Evolutionary conservation across 2,329 filamentous ascomycete genomes (phyloP).

Genomic region (Escovopsis sp.): DNA sequence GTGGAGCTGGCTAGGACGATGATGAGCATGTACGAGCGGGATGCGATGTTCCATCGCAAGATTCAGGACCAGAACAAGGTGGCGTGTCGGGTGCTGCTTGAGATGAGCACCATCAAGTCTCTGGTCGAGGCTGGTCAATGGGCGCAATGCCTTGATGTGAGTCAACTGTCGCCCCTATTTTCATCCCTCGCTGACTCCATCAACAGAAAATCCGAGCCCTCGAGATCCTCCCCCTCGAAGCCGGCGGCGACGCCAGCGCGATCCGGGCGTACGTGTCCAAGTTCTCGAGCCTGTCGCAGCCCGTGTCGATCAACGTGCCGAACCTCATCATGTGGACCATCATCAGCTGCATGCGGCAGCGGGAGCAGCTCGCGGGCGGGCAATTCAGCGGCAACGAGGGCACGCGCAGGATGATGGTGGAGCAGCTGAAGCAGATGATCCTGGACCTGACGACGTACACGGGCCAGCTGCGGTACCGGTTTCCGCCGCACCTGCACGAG

Average conservation of each 20-base stretch:
- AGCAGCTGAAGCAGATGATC: slow-evolving; percentile 62
- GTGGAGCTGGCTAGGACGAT: slow-evolving; percentile 44
- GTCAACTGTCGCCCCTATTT: slow-evolving; percentile 14
- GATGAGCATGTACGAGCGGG: slow-evolving; percentile 47
- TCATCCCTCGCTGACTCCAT: not conserved
- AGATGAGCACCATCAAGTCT: slow-evolving; percentile 46
- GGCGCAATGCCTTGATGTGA: slow-evolving; percentile 43
- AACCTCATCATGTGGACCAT: slow-evolving; percentile 92
- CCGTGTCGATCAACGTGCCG: slow-evolving; percentile 78
- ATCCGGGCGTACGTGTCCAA: slow-evolving; percentile 70
- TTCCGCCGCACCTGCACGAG: slow-evolving; percentile 79
- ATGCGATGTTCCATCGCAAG: slow-evolving; percentile 43
- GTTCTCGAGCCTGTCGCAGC: slow-evolving; percentile 63
- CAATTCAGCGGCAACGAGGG: slow-evolving; percentile 62
- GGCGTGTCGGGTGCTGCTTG: slow-evolving; percentile 39
- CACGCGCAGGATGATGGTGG: slow-evolving; percentile 47
- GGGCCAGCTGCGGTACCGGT: slow-evolving; percentile 77
- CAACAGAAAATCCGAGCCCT: slow-evolving; percentile 54
- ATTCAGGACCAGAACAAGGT: slow-evolving; percentile 41
- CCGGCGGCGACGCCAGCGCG: slow-evolving; percentile 55
- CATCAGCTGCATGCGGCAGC: slow-evolving; percentile 65
- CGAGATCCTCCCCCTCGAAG: slow-evolving; percentile 65
- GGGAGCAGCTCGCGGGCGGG: slow-evolving; percentile 52
- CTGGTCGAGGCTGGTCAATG: slow-evolving; percentile 39
- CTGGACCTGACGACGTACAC: slow-evolving; percentile 90